These are phyloP conservation scores for Aspergillus affinis DNA, from an alignment of 495 filamentous ascomycete species.

Conservation along the genomic window DNA sequence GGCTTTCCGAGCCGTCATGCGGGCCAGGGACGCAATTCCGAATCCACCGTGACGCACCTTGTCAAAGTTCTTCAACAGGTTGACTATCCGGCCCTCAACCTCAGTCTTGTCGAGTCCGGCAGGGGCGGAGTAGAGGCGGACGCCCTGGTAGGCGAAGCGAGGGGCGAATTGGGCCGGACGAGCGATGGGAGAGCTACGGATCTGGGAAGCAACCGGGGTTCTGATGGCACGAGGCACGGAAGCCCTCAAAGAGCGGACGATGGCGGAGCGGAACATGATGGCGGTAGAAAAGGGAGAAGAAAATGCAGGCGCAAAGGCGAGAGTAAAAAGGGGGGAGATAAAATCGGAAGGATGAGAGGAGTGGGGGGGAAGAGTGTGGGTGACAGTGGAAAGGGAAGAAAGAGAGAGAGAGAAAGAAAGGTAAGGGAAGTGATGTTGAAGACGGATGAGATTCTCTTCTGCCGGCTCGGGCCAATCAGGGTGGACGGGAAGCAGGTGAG, in stretches of 20 bases:
- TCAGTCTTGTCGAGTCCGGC: constrained; percentile 75
- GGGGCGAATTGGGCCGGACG: constrained; percentile 47
- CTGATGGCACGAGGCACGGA: constrained; percentile 58
- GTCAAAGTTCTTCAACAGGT: constrained; percentile 90
- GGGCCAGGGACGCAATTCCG: background rate
- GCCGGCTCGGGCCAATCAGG: constrained; percentile 45
- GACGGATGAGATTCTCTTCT: constrained; percentile 17
- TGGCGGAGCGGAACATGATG: constrained; percentile 83
- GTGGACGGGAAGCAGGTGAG: constrained; percentile 45
- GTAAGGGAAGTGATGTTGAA: constrained; percentile 14
- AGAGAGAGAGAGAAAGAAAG: constrained; percentile 21
- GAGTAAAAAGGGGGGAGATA: constrained; percentile 16
- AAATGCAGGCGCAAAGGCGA: constrained; percentile 23
- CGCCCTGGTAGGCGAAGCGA: constrained; percentile 53
- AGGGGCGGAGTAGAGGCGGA: constrained; percentile 83
- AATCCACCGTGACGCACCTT: constrained; percentile 64
- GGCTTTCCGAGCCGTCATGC: background rate
- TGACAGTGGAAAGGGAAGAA: constrained; percentile 12
- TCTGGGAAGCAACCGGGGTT: constrained; percentile 53
- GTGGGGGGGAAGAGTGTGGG: constrained; percentile 17
- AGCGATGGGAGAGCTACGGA: constrained; percentile 55
- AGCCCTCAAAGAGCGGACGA: constrained; percentile 64
- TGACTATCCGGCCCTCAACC: constrained; percentile 89
- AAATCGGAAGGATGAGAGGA: constrained; percentile 17
- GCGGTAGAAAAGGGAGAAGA: constrained; percentile 8